Base-by-base conservation (phyloP, 495 filamentous ascomycete genomes). In the Podospora sp. region DNA sequence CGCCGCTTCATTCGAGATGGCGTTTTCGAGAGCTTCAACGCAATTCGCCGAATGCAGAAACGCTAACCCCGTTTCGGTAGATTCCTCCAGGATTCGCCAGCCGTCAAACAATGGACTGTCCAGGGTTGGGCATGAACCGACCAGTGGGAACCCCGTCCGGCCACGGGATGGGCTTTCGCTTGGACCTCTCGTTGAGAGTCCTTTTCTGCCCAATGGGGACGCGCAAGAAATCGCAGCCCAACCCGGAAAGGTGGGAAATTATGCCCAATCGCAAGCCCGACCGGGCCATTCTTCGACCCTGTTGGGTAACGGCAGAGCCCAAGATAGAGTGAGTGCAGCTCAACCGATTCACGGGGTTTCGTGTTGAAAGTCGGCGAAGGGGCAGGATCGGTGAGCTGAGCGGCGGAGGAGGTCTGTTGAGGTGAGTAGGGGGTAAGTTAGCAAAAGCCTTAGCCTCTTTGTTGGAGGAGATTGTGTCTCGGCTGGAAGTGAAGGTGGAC, bases 131-230 rank as follows among this genome's bases (percentile, higher is more conserved):
- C 35, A 61, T 9, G n/a, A 33, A 46, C 67, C 62, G 67, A 57
- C 75, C 72, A 76, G 70, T 76, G 70, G 73, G 72, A 77, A 70
- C 51, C 63, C 57, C 69, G 67, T 25, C 73, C 68, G 69, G 65
- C 59, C 58, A 61, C 53, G 33, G 55, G 51, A 50, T 46, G 49
- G 61, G 53, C 62, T 27, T 66, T 71, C 68, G 75, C 72, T 76
- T 72, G 72, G 74, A 62, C 71, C 73, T 63, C 61, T 61, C 61
- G 50, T 73, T 69, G 73, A 73, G 66, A 71, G 68, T 65, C 62
- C 72, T 72, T 80, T 79, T 76, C 76, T 79, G 75, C 67, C 78
- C 77, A 80, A 80, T 79, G 69, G 71, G 68, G 69, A 72, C 72
- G 76, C 72, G 75, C 72, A 71, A 72, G 66, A 71, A 69, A 71